These are phyloP conservation scores for Ascoidea asiatica DNA, from an alignment of 805 yeast species.

Conservation along the genomic window DNA sequence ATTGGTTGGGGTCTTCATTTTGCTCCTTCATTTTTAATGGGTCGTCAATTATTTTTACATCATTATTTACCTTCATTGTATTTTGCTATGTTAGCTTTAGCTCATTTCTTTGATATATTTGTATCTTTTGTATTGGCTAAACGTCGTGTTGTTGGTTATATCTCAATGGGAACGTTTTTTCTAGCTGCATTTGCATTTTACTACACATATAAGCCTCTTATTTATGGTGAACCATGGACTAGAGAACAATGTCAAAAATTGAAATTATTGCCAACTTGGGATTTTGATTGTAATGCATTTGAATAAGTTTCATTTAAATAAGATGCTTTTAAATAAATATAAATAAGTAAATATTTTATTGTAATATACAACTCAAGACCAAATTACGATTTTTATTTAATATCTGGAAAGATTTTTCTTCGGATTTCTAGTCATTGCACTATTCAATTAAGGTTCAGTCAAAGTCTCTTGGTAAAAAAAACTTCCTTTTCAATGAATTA, in stretches of 20 bases:
- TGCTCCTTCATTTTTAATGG: slow-evolving; percentile 84
- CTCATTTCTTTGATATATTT: slow-evolving; percentile 48
- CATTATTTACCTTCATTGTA: slow-evolving; percentile 90
- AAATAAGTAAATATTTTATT: no score
- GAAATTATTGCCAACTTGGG: slow-evolving; percentile 62
- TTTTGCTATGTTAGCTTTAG: slow-evolving; percentile 68
- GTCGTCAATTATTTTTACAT: slow-evolving; percentile 85
- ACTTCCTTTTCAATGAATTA: no score
- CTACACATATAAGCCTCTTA: slow-evolving; percentile 52
- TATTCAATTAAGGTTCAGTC: no score
- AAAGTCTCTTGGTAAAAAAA: no score
- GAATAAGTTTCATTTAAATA: no score
- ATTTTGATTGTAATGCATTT: slow-evolving; percentile 66
- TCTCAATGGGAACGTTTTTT: slow-evolving; percentile 33
- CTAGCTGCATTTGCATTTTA: slow-evolving; percentile 39
- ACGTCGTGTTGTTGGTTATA: slow-evolving; percentile 31
- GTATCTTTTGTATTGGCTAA: slow-evolving; percentile 27
- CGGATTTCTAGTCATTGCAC: no score
- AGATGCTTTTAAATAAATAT: no score
- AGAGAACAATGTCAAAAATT: slow-evolving; percentile 46
- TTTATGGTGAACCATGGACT: slow-evolving; percentile 77
- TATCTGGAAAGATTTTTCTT: no score
- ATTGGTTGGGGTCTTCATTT: slow-evolving; percentile 83
- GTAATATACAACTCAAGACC: no score
- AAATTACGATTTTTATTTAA: no score